Evolutionary conservation across 768 basidiomycete species (phyloP).

Genomic region (Clitopilus hobsonii): DNA sequence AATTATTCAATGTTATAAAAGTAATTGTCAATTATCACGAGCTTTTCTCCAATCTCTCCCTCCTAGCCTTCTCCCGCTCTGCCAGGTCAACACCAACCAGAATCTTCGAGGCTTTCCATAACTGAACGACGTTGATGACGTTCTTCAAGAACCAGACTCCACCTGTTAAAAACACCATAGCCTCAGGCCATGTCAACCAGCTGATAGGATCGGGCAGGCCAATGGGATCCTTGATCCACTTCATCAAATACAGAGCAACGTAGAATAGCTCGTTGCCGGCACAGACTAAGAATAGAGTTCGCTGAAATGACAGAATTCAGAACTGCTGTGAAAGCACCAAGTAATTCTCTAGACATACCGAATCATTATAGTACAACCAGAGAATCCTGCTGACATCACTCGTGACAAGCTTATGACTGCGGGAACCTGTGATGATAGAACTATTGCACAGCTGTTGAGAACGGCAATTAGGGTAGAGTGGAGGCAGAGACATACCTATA

Average conservation of each 20-base stretch:
- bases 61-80: conserved; percentile 67
- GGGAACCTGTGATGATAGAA: conserved; percentile 90
- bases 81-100: conserved; percentile 91
- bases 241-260: conserved; percentile 90
- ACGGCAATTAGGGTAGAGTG: conserved; percentile 2
- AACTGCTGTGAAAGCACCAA: background rate
- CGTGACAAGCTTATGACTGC: conserved; percentile 88
- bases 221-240: conserved; percentile 74
- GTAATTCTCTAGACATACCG: conserved; percentile 45
- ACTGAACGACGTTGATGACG: conserved; percentile 90
- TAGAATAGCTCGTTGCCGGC: conserved; percentile 96
- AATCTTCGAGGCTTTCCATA: conserved; percentile 97
- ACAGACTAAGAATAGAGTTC: conserved; percentile 87
- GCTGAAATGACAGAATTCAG: conserved; percentile 33
- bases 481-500: conserved; percentile 63
- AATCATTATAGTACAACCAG: conserved; percentile 91
- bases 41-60: conserved; percentile 25
- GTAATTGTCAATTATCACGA: conserved; percentile 4
- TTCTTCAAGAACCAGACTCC: conserved; percentile 82
- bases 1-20: background rate
- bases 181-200: conserved; percentile 69
- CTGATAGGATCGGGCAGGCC: conserved; percentile 31
- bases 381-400: conserved; percentile 91
- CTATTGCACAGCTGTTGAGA: conserved; percentile 41
- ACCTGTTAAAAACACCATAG: conserved; percentile 56